Evolutionary conservation across 2,329 filamentous ascomycete genomes (phyloP), one percentile per base, ranked within the genome.

Genomic region (Paraphaeosphaeria sporulosa): DNA sequence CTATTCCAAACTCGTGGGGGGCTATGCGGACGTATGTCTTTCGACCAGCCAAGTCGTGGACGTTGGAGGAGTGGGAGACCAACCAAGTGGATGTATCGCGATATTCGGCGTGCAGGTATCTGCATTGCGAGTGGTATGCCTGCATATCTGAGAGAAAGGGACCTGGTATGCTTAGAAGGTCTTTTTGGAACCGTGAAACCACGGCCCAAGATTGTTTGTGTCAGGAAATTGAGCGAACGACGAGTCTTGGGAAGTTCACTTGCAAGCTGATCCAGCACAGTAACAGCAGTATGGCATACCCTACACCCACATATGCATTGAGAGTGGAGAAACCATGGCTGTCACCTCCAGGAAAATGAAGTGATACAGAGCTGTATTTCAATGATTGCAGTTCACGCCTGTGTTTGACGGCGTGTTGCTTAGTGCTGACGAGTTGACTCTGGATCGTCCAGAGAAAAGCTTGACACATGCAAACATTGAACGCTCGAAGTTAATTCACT

Each of bases 21-120:
- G 72, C 69, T 10, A 76, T 58, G 32, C 75, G 69, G 8, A 77
- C 71, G 43, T 76, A 64, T 13, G 72, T 72, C 27, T 10, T 15
- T 46, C 19, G 13, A 8, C 8, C 4, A 46, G 19, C 27, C 23
- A 4, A 4, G 15, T 25, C 12, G n/a, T 25, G 25, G 23, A n/a
- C 12, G 15, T 25, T 46, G 4, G 15, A 17, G n/a, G 9, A 8
- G 19, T 19, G 17, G 7, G 43, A 13, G 2, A 8, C 17, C 3
- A 2, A 46, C 43, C 43, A 17, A 9, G 43, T 46, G 43, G 17
- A 25, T 25, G 21, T 46, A 25, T 12, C 25, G 10, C 12, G 43
- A 46, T 46, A 19, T 46, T 46, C 43, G 19, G 7, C 43, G 21
- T 17, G 19, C 19, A 3, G 27, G 21, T 10, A 46, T 46, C 4